Base-by-base conservation (phyloP, 1,139 yeast genomes). In the Lipomyces yarrowii region DNA sequence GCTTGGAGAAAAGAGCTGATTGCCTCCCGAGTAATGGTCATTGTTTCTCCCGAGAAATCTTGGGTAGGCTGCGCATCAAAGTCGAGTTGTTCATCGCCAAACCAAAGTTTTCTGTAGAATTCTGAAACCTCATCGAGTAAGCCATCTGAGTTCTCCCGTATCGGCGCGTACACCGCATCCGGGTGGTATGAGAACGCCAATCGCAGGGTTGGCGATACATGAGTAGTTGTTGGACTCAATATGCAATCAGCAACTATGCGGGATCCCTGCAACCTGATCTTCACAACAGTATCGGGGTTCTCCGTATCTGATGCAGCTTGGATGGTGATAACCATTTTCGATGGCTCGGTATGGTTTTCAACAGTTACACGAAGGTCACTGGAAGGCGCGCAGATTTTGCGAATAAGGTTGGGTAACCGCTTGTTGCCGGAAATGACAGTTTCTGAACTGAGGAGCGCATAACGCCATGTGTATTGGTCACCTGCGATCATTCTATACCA, bases 71-170 rank as follows among this genome's bases (percentile, higher is more conserved):
- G 88, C 60, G 74, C 68, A 63, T 77, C 77, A 70, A 86, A 84
- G 70, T 87, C 86, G 72, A 82, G 82, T 59, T 80, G 78, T 57
- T 79, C 75, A 68, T 86, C 82, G 71, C 97, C 97, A 76, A 91
- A 92, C 99, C 99, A 94, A 74, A 92, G 84, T 77, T 88, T 88
- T 99, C 99, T 94, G 87, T 94, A 94, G 83, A 94, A 91, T 79
- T 88, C 88, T 83, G 96, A 96, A 79, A 96, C 93, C 80, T 98
- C 87, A 67, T 86, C 87, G 79, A 94, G 94, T 83, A 99, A 89
- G 74, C 88, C 96, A 72, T 87, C 90, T 89, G 91, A 90, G 56
- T 89, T 85, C 81, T 94, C 99, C 73, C 87, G 83, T 72, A 94
- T 90, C 76, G 99, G 98, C 68, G 98, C 97, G 78, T 89, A 93